These are phyloP conservation scores for Tubosaeta sp. DNA, from an alignment of 768 basidiomycete genomes.

Conservation along the genomic window DNA sequence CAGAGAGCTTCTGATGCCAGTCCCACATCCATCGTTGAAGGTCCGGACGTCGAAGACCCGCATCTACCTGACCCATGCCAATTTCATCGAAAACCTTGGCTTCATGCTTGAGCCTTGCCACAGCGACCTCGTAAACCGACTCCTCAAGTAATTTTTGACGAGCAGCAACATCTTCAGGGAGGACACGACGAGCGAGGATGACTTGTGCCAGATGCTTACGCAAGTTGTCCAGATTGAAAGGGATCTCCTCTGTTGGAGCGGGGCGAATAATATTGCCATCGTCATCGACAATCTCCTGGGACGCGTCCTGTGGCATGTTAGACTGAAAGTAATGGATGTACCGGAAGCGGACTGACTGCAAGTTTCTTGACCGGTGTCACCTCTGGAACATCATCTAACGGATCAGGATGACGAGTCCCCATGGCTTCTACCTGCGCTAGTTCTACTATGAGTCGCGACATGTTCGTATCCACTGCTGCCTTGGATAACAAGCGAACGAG, in stretches of 20 bases:
- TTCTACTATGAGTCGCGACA: conserved; percentile 47
- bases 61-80: conserved; percentile 46
- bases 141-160: conserved; percentile 83
- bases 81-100: conserved; percentile 52
- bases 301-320: conserved; percentile 10
- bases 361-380: conserved; percentile 56
- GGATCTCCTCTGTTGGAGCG: conserved; percentile 38
- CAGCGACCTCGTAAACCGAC: conserved; percentile 81
- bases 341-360: conserved; percentile 27
- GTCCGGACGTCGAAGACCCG: conserved; percentile 42
- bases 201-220: conserved; percentile 65
- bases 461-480: conserved; percentile 54
- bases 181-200: conserved; percentile 56
- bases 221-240: conserved; percentile 72
- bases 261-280: conserved; percentile 20
- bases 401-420: conserved; percentile 37
- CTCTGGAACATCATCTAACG: conserved; percentile 53
- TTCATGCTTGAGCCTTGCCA: conserved; percentile 64
- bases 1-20: conserved; percentile 67
- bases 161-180: conserved; percentile 61
- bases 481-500: conserved; percentile 55
- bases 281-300: conserved; percentile 19
- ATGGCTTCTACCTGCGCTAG: conserved; percentile 52
- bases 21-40: conserved; percentile 82
- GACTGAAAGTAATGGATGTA: background rate